Evolutionary conservation across 2,329 filamentous ascomycete species (phyloP), one percentile per base, ranked within the genome.

Genomic region (Colletotrichum liaoningense): DNA sequence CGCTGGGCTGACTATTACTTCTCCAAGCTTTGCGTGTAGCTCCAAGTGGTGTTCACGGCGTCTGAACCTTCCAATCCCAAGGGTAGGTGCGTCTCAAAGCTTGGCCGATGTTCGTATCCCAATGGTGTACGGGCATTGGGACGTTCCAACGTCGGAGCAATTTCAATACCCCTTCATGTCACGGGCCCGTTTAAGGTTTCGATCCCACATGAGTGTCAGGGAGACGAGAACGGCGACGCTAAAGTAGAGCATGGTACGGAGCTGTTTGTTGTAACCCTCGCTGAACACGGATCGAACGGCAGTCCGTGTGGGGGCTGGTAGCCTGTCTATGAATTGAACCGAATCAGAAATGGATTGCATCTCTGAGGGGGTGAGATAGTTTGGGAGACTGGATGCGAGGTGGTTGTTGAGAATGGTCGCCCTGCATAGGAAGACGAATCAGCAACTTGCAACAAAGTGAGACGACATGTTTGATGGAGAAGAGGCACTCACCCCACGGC

Each of bases 401-500:
- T 67, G 67, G 26, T 55, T 55, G 42, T 67, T 58, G 38, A 66
- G 38, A 30, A 59, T 55, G 16, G 62, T 54, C 8, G 63, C 35
- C 26, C 66, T 60, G 60, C n/a, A 19, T 19, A n/a, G 11, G 7
- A 22, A 52, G 24, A 46, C 63, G 19, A 42, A 66, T 33, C 57
- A 63, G 52, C 16, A 19, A n/a, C n/a, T 49, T 16, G 19, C 19
- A 33, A 12, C 56, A 65, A 49, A 12, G 56, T 63, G 67, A 71
- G 46, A 65, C 60, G 60, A 46, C 56, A 57, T 35, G 49, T 62
- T 62, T 57, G 62, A 62, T n/a, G 22, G 56, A 55, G 46, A 56
- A 64, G 49, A 55, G 52, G 62, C 28, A 24, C 77, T 30, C 79
- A 80, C 63, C 80, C 78, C 7, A 83, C 79, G 1, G 83, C 82